A percentile compares a stretch with the other conserved stretches of the same genome.
phyloP scores from a whole-genome alignment of 345 rosid genomes.

The Arabis hirsuta region DNA sequence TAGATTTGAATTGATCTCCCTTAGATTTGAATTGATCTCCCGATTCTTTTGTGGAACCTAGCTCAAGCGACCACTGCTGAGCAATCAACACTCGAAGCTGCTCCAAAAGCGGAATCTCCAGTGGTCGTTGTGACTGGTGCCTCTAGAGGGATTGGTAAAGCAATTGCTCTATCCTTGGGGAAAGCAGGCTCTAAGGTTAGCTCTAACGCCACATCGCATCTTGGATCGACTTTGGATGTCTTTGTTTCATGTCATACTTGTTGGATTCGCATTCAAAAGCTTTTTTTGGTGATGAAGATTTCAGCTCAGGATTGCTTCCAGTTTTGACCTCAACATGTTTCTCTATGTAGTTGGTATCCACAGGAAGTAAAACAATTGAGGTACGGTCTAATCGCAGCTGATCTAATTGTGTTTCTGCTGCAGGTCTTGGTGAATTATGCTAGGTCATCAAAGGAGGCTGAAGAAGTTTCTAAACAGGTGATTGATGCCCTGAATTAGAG shows the following conservation, averaged over 20 bases:
- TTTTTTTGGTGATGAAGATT: not conserved
- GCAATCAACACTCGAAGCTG: conserved; percentile 50
- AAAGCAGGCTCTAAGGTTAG: conserved; percentile 80
- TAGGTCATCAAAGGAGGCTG: conserved; percentile 94
- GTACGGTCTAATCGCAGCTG: not conserved
- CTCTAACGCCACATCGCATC: not conserved
- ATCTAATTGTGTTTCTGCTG: conserved; percentile 21
- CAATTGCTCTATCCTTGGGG: conserved; percentile 89
- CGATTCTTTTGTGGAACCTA: conserved; percentile 22
- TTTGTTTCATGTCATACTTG: not conserved
- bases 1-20: not conserved
- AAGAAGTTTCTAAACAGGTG: conserved; percentile 90
- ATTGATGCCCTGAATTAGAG: not conserved
- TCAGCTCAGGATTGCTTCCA: conserved; percentile 5
- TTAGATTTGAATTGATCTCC: not conserved
- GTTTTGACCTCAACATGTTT: not conserved
- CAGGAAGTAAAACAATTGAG: not conserved
- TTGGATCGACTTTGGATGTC: not conserved
- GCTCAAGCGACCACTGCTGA: conserved; percentile 74
- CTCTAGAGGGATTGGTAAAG: conserved; percentile 96
- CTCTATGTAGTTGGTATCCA: not conserved
- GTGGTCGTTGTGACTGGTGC: conserved; percentile 96
- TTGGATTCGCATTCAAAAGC: conserved; percentile 16
- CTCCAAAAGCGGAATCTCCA: conserved; percentile 68
- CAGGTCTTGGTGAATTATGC: conserved; percentile 98